phyloP scores from a whole-genome alignment of 2,329 filamentous ascomycete genomes.

The Diplodia mutila region DNA sequence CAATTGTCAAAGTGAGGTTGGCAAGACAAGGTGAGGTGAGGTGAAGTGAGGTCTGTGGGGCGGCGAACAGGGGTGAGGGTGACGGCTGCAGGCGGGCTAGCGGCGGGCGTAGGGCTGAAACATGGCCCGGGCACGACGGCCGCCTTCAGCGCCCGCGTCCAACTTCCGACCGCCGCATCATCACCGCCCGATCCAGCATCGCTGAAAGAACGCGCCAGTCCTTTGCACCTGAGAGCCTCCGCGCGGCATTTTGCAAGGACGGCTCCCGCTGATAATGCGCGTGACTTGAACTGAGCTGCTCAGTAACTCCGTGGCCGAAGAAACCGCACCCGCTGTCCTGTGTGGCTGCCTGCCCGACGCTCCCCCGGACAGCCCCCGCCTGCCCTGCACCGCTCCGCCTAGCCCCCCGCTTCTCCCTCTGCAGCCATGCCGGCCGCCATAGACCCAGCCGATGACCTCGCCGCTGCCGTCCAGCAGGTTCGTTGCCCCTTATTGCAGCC shows the following conservation, averaged over 20 bases:
- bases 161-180: conserved; percentile 16
- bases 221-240: neutral
- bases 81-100: neutral
- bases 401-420: neutral
- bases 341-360: neutral
- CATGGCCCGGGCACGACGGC: conserved; percentile 10
- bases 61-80: neutral
- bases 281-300: neutral
- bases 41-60: neutral
- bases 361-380: neutral
- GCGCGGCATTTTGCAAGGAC: neutral
- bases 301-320: neutral
- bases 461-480: conserved; percentile 56
- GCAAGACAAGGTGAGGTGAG: neutral
- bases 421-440: conserved; percentile 41
- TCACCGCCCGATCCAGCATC: conserved; percentile 3
- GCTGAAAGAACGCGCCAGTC: conserved; percentile 6
- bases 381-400: neutral
- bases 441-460: conserved; percentile 53
- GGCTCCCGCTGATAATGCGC: neutral
- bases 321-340: neutral
- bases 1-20: neutral
- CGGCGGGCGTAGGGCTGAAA: conserved; percentile 10
- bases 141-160: conserved; percentile 11
- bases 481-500: conserved; percentile 27